Percentiles rank a stretch among this genome's conserved stretches.
phyloP scores from a whole-genome alignment of 805 yeast genomes.

The Spathaspora passalidarum region DNA sequence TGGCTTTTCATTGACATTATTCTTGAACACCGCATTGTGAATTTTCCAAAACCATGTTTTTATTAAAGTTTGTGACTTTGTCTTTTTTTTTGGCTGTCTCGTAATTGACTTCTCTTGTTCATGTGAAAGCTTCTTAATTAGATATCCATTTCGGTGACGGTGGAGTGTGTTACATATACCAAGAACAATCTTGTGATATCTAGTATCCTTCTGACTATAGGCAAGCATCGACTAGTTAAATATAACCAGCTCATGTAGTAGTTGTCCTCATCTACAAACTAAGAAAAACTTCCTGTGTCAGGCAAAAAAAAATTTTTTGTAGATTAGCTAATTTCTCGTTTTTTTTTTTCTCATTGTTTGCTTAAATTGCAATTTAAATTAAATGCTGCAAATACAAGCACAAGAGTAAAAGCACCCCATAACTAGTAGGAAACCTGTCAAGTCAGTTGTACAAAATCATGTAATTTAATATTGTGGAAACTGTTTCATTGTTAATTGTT shows the following conservation, averaged over 20 bases:
- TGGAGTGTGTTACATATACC: no score
- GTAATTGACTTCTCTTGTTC: no score
- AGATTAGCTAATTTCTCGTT: neutral
- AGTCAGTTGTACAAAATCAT: no score
- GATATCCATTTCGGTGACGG: no score
- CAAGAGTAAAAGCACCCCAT: neutral
- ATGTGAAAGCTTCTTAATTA: no score
- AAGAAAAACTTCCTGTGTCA: no score
- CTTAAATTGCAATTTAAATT: slow-evolving; percentile 1
- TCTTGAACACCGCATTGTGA: neutral
- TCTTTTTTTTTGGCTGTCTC: no score
- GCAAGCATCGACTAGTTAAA: no score
- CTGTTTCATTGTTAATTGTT: neutral
- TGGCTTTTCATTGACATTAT: neutral
- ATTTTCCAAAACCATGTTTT: neutral
- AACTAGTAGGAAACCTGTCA: neutral
- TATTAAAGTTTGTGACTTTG: neutral
- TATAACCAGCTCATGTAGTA: no score
- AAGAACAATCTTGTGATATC: no score
- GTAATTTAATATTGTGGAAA: no score
- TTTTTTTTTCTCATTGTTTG: neutral
- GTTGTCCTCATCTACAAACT: neutral
- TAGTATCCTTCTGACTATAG: no score
- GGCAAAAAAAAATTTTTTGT: neutral
- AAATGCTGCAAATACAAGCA: slow-evolving; percentile 2